phyloP scores from a whole-genome alignment of 2,329 filamentous ascomycete species.

The Aspergillus viridinutans region DNA sequence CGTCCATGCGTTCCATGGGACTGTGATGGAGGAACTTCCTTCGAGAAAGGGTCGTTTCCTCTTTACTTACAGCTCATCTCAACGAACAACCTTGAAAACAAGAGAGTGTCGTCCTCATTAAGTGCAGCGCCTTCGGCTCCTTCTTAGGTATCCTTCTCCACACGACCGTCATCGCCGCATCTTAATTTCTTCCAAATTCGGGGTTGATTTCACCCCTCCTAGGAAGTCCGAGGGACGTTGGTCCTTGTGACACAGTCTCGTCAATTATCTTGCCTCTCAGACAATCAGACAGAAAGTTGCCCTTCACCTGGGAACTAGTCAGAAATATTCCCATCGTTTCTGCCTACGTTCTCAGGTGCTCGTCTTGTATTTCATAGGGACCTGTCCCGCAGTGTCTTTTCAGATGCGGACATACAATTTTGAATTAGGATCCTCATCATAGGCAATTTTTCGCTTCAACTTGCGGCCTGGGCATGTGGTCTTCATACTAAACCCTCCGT shows the following conservation, averaged over 20 bases:
- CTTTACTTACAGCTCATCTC: neutral
- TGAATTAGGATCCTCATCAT: neutral
- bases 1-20: neutral
- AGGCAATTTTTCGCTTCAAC: neutral
- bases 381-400: neutral
- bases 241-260: neutral
- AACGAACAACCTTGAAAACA: neutral
- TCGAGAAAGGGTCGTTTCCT: neutral
- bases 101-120: neutral
- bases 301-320: neutral
- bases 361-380: constrained; percentile 14
- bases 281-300: neutral
- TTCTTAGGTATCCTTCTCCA: neutral
- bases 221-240: neutral
- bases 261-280: neutral
- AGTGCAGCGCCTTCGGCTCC: neutral
- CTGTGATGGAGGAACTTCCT: neutral
- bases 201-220: neutral
- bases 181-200: neutral
- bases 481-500: neutral
- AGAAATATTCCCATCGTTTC: constrained; percentile 5
- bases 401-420: constrained; percentile 7
- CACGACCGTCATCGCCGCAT: neutral
- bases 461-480: neutral
- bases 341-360: constrained; percentile 11